A percentile compares a stretch with the other conserved stretches of the same genome.
phyloP scores from a whole-genome alignment of 805 yeast genomes.

The Wickerhamiella sorbophila region DNA sequence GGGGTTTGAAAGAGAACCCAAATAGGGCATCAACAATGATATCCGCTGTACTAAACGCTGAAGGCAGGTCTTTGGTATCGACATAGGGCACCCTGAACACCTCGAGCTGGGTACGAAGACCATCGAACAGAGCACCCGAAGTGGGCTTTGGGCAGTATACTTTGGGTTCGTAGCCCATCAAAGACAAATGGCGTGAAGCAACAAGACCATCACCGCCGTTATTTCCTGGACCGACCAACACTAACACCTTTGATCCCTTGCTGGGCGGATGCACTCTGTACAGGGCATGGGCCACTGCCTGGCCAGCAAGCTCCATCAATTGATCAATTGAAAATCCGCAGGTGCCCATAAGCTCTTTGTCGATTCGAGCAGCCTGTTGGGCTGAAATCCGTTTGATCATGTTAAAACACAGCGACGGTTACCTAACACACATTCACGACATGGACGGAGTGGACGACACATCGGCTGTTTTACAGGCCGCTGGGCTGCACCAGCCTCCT shows the following conservation, averaged over 20 bases:
- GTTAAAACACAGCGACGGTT: neutral
- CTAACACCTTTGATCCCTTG: constrained; percentile 36
- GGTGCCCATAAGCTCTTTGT: constrained; percentile 73
- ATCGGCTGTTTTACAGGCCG: constrained; percentile 14
- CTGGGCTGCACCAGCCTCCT: constrained; percentile 4
- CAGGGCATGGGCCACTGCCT: constrained; percentile 82
- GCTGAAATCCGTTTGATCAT: constrained; percentile 19
- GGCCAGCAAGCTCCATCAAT: constrained; percentile 91
- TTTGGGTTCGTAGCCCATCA: constrained; percentile 65
- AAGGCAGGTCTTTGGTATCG: constrained; percentile 22
- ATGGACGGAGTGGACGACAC: constrained; percentile 27
- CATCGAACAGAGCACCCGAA: constrained; percentile 41
- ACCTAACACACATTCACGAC: neutral
- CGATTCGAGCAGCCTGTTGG: constrained; percentile 57
- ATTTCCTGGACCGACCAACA: constrained; percentile 90
- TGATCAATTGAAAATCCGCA: constrained; percentile 75
- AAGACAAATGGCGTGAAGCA: constrained; percentile 76
- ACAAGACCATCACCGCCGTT: constrained; percentile 94
- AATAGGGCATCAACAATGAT: constrained; percentile 69
- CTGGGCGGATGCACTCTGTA: constrained; percentile 49
- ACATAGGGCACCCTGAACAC: constrained; percentile 49
- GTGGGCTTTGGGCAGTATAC: constrained; percentile 67
- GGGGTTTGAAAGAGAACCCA: constrained; percentile 89
- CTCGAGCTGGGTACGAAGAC: constrained; percentile 50
- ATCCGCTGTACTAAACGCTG: constrained; percentile 28